A percentile compares a stretch with the other conserved stretches of the same genome.
These are phyloP conservation scores for Exophiala viscosa DNA, from an alignment of 2,329 filamentous ascomycete genomes.

Conservation along the genomic window DNA sequence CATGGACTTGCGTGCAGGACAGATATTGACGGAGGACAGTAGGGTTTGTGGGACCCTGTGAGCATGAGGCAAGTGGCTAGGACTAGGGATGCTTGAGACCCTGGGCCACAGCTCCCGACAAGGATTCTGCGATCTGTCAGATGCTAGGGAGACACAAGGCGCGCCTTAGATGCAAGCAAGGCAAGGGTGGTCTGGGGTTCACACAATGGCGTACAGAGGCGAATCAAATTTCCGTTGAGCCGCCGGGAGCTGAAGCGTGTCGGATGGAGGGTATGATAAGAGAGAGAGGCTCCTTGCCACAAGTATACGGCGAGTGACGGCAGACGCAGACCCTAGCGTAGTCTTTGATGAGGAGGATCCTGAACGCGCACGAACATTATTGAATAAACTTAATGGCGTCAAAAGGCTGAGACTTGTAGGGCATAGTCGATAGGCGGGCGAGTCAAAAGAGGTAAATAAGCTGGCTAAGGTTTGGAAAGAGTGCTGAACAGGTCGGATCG, in stretches of 20 bases:
- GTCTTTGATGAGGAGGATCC: not conserved
- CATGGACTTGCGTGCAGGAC: not conserved
- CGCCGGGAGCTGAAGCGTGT: not conserved
- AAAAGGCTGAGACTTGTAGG: not conserved
- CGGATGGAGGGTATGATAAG: not conserved
- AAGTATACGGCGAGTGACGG: not conserved
- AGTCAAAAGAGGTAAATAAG: not conserved
- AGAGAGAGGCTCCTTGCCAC: not conserved
- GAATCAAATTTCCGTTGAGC: constrained; percentile 22
- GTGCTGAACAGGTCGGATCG: not conserved
- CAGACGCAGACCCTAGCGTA: not conserved
- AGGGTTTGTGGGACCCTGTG: constrained; percentile 14
- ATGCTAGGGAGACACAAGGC: not conserved
- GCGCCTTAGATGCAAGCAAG: constrained; percentile 9
- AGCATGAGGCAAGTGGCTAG: constrained; percentile 1
- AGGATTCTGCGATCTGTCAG: constrained; percentile 17
- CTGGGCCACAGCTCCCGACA: not conserved
- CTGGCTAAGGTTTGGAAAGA: not conserved
- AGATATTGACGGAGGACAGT: constrained; percentile 5
- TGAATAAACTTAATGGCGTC: not conserved
- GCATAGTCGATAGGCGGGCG: not conserved
- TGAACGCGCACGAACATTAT: not conserved
- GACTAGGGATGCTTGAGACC: constrained; percentile 7
- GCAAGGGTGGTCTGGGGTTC: constrained; percentile 3
- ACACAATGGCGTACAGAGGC: constrained; percentile 18